Evolutionary conservation across 805 yeast species (phyloP).

Genomic region (Candida saitoana): DNA sequence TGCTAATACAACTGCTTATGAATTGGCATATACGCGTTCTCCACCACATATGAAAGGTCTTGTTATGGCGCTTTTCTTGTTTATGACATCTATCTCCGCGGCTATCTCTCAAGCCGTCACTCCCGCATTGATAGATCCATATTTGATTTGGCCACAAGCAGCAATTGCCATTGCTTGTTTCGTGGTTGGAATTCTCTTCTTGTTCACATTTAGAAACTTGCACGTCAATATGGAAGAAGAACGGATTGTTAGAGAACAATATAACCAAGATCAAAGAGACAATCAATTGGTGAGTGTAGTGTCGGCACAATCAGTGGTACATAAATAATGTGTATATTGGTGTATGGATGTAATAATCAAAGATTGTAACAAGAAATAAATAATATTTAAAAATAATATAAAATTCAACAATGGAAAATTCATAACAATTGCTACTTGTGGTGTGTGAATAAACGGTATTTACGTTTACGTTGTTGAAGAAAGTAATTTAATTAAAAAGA

Average conservation of each 20-base stretch:
- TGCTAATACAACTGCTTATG: constrained; percentile 49
- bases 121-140: constrained; percentile 40
- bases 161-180: constrained; percentile 35
- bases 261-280: background rate
- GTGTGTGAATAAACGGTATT: too few relatives aligned
- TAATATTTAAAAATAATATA: too few relatives aligned
- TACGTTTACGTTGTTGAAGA: too few relatives aligned
- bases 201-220: constrained; percentile 33
- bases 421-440: too few relatives aligned
- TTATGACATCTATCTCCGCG: constrained; percentile 45
- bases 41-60: constrained; percentile 49
- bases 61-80: constrained; percentile 43
- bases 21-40: constrained; percentile 50
- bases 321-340: too few relatives aligned
- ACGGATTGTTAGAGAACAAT: constrained; percentile 23
- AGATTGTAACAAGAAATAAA: too few relatives aligned
- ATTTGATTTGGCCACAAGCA: constrained; percentile 38
- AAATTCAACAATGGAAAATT: too few relatives aligned
- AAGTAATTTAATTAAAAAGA: too few relatives aligned
- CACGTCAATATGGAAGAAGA: constrained; percentile 38
- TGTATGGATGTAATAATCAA: too few relatives aligned
- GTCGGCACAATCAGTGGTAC: background rate
- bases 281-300: background rate
- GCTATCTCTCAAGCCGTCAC: constrained; percentile 43
- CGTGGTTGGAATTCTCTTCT: constrained; percentile 27